phyloP scores from a whole-genome alignment of 1,284 basidiomycete species.

The Austroboletus niveus region DNA sequence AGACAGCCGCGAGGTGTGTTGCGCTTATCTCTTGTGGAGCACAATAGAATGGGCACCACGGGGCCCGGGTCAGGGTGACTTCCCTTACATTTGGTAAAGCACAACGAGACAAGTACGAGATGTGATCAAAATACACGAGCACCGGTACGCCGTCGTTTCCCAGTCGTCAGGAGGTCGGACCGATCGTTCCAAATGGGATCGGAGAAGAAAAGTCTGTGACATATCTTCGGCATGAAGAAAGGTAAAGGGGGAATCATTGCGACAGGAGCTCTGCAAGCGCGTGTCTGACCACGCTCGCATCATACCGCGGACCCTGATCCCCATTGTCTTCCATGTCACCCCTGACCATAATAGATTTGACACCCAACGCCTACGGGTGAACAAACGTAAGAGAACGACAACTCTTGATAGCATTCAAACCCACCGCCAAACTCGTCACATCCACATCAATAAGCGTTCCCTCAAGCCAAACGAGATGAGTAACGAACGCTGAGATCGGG shows the following conservation, averaged over 20 bases:
- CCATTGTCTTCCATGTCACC: slow-evolving; percentile 11
- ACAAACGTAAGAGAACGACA: slow-evolving; percentile 5
- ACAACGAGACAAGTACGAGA: slow-evolving; percentile 1
- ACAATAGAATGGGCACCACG: too few species aligned
- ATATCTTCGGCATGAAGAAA: background rate
- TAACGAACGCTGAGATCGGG: slow-evolving; percentile 73
- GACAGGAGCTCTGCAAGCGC: slow-evolving; percentile 46
- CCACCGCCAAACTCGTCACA: slow-evolving; percentile 56
- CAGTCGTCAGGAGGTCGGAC: slow-evolving; percentile 1
- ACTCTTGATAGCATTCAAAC: slow-evolving; percentile 27
- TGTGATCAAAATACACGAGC: background rate
- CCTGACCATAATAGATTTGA: slow-evolving; percentile 53
- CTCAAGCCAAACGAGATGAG: slow-evolving; percentile 79
- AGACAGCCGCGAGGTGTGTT: too few species aligned
- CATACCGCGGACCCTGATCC: slow-evolving; percentile 43
- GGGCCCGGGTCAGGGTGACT: background rate
- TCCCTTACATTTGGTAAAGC: background rate
- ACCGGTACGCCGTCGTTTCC: slow-evolving; percentile 4
- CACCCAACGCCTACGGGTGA: slow-evolving; percentile 50
- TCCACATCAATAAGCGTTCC: slow-evolving; percentile 65
- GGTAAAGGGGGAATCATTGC: background rate
- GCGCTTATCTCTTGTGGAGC: too few species aligned
- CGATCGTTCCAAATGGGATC: slow-evolving; percentile 2
- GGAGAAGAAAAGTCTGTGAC: slow-evolving; percentile 1
- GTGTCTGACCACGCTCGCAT: slow-evolving; percentile 46